These are phyloP conservation scores for Digitaria exilis DNA, from an alignment of 202 grass and related monocot genomes.

Conservation along the genomic window DNA sequence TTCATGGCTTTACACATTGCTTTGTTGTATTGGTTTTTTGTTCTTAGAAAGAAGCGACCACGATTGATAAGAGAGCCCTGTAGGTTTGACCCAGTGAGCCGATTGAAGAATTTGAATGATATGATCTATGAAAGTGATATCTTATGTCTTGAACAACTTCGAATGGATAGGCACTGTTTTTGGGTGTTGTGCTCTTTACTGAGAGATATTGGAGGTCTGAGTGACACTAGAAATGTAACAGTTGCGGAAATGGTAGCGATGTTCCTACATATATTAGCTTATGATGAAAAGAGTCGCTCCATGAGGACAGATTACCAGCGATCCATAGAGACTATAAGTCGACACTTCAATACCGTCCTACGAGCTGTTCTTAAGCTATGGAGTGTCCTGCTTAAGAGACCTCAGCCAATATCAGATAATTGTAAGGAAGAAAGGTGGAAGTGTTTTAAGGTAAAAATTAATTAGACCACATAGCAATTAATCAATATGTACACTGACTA, in stretches of 20 bases:
- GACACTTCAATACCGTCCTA: neutral
- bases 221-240: neutral
- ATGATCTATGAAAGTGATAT: neutral
- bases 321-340: neutral
- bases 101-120: conserved; percentile 1
- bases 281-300: neutral
- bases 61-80: neutral
- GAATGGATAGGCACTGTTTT: neutral
- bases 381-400: neutral
- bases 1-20: neutral
- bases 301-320: neutral
- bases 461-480: neutral
- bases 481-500: neutral
- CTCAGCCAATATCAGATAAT: neutral
- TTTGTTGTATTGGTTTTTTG: neutral
- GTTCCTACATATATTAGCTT: neutral
- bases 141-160: neutral
- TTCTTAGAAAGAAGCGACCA: neutral
- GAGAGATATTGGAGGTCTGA: conserved; percentile 10
- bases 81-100: neutral
- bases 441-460: neutral
- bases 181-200: neutral
- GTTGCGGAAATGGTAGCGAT: neutral
- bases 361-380: neutral
- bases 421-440: neutral